Conservation (phyloP, 352 stramenopile genomes). For the Pythium apleroticum region DNA sequence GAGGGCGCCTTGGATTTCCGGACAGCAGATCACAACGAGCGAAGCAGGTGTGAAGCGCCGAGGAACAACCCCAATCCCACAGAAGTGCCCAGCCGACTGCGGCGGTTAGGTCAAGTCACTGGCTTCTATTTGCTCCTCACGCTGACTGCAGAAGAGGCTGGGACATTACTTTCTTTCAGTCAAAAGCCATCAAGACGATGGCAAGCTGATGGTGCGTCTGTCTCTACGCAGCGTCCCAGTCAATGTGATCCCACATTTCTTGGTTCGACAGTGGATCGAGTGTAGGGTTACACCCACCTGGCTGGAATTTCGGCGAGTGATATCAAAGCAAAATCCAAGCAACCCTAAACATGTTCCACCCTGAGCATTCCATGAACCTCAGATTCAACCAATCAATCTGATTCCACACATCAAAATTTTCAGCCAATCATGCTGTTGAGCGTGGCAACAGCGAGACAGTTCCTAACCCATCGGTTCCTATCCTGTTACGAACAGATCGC, state of each 20-base stretch:
- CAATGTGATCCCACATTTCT: slow-evolving; percentile 7
- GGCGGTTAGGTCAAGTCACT: slow-evolving; percentile 17
- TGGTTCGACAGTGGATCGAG: slow-evolving; percentile 2
- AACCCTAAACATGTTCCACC: background rate
- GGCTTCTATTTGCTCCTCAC: slow-evolving; percentile 17
- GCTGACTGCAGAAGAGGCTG: slow-evolving; percentile 9
- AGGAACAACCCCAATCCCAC: slow-evolving; percentile 3
- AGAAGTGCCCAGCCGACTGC: background rate
- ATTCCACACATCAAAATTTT: background rate
- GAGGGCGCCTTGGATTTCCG: background rate
- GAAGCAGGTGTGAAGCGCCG: slow-evolving; percentile 1
- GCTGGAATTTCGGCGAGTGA: slow-evolving; percentile 1
- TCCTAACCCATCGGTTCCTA: background rate
- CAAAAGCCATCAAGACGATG: background rate
- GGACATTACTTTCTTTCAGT: background rate
- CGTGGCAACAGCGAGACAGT: background rate
- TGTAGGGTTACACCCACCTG: background rate
- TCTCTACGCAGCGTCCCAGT: slow-evolving; percentile 4
- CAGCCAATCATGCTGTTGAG: background rate
- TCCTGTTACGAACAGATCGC: background rate
- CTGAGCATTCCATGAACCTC: background rate
- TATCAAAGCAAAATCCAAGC: background rate
- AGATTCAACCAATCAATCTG: slow-evolving; percentile 13
- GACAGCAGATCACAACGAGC: too few relatives aligned
- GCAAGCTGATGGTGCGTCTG: slow-evolving; percentile 7